Conservation (phyloP, 2,329 filamentous ascomycete species). For the Aspergillus awamori region DNA sequence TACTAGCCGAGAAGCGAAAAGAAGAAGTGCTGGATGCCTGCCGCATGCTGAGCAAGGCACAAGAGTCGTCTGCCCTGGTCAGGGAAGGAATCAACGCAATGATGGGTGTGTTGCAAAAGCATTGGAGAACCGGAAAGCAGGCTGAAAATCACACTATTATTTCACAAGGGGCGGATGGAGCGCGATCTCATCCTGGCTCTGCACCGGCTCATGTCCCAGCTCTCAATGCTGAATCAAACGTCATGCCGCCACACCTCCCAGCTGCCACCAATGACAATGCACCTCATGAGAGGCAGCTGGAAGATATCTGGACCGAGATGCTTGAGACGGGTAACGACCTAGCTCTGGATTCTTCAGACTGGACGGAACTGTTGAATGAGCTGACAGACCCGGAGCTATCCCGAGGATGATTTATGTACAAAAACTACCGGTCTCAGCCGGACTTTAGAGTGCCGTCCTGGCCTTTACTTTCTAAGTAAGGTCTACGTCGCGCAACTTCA, state of each 20-base stretch:
- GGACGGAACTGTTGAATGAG: slow-evolving; percentile 35
- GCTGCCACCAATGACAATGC: background rate
- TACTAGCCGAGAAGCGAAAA: slow-evolving; percentile 37
- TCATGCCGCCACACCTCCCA: background rate
- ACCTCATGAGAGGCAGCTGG: slow-evolving; percentile 21
- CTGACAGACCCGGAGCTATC: slow-evolving; percentile 28
- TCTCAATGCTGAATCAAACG: background rate
- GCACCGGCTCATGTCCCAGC: background rate
- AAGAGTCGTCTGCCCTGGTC: slow-evolving; percentile 35
- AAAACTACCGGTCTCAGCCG: too few relatives aligned
- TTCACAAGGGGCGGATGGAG: background rate
- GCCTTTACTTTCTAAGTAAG: too few relatives aligned
- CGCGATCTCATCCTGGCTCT: too few relatives aligned
- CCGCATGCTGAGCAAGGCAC: slow-evolving; percentile 41
- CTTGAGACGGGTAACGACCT: slow-evolving; percentile 31
- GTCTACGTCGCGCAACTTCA: too few relatives aligned
- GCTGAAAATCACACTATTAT: background rate
- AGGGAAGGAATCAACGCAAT: slow-evolving; percentile 41
- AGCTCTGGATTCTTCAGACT: slow-evolving; percentile 30
- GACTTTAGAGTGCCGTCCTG: too few relatives aligned
- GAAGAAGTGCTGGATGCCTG: slow-evolving; percentile 44
- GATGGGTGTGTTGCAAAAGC: slow-evolving; percentile 39
- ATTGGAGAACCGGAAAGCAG: slow-evolving; percentile 30
- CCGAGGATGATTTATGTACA: slow-evolving; percentile 11
- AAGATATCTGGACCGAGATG: slow-evolving; percentile 38